Base-by-base conservation (phyloP, 2,329 filamentous ascomycete genomes). In the Penicillium hesseltinei region DNA sequence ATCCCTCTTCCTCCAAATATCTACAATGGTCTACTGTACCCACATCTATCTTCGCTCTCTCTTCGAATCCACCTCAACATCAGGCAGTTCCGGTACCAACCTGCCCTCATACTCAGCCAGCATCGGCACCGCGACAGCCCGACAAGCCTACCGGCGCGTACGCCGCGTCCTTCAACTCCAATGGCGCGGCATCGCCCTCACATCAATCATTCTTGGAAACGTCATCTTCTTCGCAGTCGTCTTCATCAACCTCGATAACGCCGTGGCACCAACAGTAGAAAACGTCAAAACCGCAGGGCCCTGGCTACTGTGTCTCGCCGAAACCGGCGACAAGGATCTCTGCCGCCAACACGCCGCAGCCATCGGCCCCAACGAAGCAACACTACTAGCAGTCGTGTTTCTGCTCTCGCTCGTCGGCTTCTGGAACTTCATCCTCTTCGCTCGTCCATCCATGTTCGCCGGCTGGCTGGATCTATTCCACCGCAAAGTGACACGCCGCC, bases 171-270 rank as follows among this genome's bases (percentile, higher is more conserved):
- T 99, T 38, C 86, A 90, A 71, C 84, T 97, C 4, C 94, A 99
- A 75, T 99, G 94, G 94, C 85, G 93, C 66, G 93, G 92, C 44
- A 93, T 97, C 59, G 85, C 87, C 43, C 90, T 97, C 59, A 92
- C 97, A 15, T 80, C 95, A 51, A 88, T 97, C 71, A 96, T 97
- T 65, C 84, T 97, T 57, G 84, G 86, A 58, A 92, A 97, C 71
- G 91, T 97, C 61, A 87, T 97, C 68, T 96, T 96, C 81, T 97
- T 97, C 75, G 88, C 92, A 2, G 81, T 96, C 45, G 84, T 96
- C 54, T 97, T 97, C 71, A 88, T 97, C 48, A 90, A 91, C 71
- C 84, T 96, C 69, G 90, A 96, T 74, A 88, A 88, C 66, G 83
- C 89, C 23, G 82, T 90, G 13, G 77, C 84, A 9, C 66, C 77